Evolutionary conservation across 305 asterid species (phyloP).

Genomic region (Fraxinus xanthoxyloides): DNA sequence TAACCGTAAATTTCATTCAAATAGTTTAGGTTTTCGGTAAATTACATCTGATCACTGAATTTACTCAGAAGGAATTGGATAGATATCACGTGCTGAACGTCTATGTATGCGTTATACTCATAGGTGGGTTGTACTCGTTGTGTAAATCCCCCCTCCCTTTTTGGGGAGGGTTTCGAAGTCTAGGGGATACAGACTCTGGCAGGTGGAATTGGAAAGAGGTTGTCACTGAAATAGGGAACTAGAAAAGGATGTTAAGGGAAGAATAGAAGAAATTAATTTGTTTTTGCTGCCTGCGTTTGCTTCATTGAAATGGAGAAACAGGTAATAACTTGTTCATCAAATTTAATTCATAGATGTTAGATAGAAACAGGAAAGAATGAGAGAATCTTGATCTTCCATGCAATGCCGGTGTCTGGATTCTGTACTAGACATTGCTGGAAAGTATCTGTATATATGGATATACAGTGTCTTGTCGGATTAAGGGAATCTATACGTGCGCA

Average conservation of each 20-base stretch:
- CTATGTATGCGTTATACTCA: too few species aligned
- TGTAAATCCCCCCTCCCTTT: too few species aligned
- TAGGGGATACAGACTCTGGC: too few species aligned
- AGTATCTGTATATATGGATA: neutral
- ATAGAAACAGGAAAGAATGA: neutral
- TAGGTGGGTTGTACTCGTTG: too few species aligned
- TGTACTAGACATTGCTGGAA: neutral
- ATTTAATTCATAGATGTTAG: neutral
- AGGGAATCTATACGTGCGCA: neutral
- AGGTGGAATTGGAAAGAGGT: neutral
- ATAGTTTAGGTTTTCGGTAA: too few species aligned
- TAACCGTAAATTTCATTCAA: neutral
- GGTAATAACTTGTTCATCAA: neutral
- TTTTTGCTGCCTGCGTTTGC: neutral
- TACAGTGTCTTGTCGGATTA: neutral
- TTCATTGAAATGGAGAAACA: neutral
- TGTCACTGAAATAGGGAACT: neutral
- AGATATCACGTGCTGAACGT: too few species aligned
- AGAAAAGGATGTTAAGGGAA: neutral
- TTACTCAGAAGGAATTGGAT: too few species aligned
- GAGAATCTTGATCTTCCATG: neutral
- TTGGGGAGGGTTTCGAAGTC: neutral
- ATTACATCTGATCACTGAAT: too few species aligned
- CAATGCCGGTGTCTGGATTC: neutral
- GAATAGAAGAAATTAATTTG: neutral